Evolutionary conservation across 1,139 yeast genomes (phyloP).

Genomic region (Blastobotrys capitulatus): DNA sequence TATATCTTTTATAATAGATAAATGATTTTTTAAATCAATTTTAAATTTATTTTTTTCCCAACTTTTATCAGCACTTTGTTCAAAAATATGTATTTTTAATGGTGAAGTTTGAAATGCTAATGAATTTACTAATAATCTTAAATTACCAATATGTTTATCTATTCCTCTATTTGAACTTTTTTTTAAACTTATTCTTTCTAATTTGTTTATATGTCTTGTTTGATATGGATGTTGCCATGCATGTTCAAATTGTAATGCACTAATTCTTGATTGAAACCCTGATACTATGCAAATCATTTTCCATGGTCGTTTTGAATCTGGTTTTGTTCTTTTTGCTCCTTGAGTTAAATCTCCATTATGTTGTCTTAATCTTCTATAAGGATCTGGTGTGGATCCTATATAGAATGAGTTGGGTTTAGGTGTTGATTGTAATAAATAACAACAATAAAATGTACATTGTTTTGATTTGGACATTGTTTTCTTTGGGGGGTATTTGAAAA

Average conservation of each 20-base stretch:
- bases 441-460: slow-evolving; percentile 10
- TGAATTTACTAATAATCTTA: slow-evolving; percentile 42
- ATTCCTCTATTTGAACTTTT: slow-evolving; percentile 35
- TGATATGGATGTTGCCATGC: slow-evolving; percentile 72
- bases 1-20: slow-evolving; percentile 18
- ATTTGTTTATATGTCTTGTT: slow-evolving; percentile 51
- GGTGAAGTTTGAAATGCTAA: slow-evolving; percentile 25
- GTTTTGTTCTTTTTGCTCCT: slow-evolving; percentile 64
- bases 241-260: slow-evolving; percentile 67
- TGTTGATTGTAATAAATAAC: slow-evolving; percentile 46
- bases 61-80: slow-evolving; percentile 17
- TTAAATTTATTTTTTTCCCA: slow-evolving; percentile 27
- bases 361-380: slow-evolving; percentile 60
- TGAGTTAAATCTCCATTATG: slow-evolving; percentile 62
- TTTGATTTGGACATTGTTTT: not conserved
- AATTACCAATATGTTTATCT: slow-evolving; percentile 48
- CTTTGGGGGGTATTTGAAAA: not conserved
- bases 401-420: slow-evolving; percentile 54
- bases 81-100: slow-evolving; percentile 25
- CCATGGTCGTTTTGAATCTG: slow-evolving; percentile 64
- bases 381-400: slow-evolving; percentile 76
- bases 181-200: slow-evolving; percentile 22
- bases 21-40: slow-evolving; percentile 7
- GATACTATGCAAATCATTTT: slow-evolving; percentile 54
- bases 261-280: slow-evolving; percentile 66